Evolutionary conservation across 805 yeast species (phyloP).

Genomic region (Nakazawaea wickerhamii): DNA sequence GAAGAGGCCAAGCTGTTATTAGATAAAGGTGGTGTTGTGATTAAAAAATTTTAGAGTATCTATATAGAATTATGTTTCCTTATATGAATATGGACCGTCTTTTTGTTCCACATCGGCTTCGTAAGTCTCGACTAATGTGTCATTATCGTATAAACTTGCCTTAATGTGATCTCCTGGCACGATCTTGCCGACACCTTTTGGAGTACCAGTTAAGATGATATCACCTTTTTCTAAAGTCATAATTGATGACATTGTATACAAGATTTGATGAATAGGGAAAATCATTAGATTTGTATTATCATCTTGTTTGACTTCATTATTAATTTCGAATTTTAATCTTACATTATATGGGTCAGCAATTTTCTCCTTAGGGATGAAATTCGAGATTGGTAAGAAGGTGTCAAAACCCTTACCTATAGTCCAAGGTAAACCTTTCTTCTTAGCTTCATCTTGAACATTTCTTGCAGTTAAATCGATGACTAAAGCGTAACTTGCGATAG

Average conservation of each 20-base stretch:
- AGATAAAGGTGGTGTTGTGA: slow-evolving; percentile 62
- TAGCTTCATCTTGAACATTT: slow-evolving; percentile 92
- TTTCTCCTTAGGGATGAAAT: slow-evolving; percentile 56
- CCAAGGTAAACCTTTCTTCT: slow-evolving; percentile 95
- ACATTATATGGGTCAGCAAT: slow-evolving; percentile 75
- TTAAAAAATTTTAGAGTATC: slow-evolving; percentile 37
- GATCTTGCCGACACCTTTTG: slow-evolving; percentile 91
- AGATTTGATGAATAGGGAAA: slow-evolving; percentile 76
- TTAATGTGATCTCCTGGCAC: slow-evolving; percentile 72
- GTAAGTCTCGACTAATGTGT: slow-evolving; percentile 45
- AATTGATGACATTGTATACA: slow-evolving; percentile 75
- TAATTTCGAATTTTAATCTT: slow-evolving; percentile 56
- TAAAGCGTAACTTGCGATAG: slow-evolving; percentile 82
- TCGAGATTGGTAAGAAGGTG: slow-evolving; percentile 86
- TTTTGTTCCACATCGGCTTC: slow-evolving; percentile 46
- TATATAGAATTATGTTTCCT: slow-evolving; percentile 28
- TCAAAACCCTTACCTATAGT: slow-evolving; percentile 94
- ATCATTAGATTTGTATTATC: slow-evolving; percentile 78
- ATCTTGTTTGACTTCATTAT: slow-evolving; percentile 64
- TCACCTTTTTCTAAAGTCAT: slow-evolving; percentile 93
- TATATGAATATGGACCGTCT: slow-evolving; percentile 57
- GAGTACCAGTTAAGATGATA: slow-evolving; percentile 91
- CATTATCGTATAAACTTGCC: slow-evolving; percentile 58
- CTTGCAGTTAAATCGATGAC: slow-evolving; percentile 95
- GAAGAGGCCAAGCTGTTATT: slow-evolving; percentile 64